Evolutionary conservation across 257 asterid genomes (phyloP).

Genomic region (Jacaranda copaia): DNA sequence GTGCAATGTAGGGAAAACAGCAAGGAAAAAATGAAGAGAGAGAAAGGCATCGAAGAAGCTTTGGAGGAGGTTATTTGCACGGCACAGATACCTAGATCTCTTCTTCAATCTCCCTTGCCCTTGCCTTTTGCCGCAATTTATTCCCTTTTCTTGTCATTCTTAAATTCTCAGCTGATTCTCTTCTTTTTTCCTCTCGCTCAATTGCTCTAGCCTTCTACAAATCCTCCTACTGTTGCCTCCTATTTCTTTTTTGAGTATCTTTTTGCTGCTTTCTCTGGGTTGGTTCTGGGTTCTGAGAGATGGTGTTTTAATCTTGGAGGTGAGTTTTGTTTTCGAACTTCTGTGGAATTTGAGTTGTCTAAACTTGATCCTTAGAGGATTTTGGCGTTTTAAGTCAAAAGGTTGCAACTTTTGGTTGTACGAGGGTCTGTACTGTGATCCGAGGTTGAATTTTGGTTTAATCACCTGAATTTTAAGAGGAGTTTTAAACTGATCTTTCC

Average conservation of each 20-base stretch:
- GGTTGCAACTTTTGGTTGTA: slow-evolving; percentile 34
- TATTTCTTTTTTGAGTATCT: slow-evolving; percentile 29
- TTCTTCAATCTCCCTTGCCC: slow-evolving; percentile 66
- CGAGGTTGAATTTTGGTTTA: slow-evolving; percentile 42
- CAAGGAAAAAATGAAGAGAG: slow-evolving; percentile 57
- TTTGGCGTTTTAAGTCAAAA: slow-evolving; percentile 40
- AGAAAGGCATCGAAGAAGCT: slow-evolving; percentile 59
- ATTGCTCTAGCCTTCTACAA: slow-evolving; percentile 31
- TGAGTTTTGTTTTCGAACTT: slow-evolving; percentile 42
- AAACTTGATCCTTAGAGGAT: slow-evolving; percentile 40
- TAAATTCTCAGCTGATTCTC: slow-evolving; percentile 43
- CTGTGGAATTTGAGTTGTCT: slow-evolving; percentile 35
- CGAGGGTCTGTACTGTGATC: slow-evolving; percentile 43
- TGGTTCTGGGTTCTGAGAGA: slow-evolving; percentile 33
- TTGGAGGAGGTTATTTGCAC: slow-evolving; percentile 87
- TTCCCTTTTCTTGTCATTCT: slow-evolving; percentile 59
- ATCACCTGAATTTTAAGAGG: slow-evolving; percentile 38
- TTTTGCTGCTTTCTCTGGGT: slow-evolving; percentile 30
- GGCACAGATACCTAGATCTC: slow-evolving; percentile 97
- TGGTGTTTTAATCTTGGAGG: slow-evolving; percentile 43
- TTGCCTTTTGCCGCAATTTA: slow-evolving; percentile 88
- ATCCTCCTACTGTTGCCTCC: slow-evolving; percentile 26
- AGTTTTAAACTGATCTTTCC: slow-evolving; percentile 34
- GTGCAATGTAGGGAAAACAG: slow-evolving; percentile 83
- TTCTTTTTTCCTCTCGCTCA: slow-evolving; percentile 35